phyloP scores from a whole-genome alignment of 202 grass and related monocot species.

The Eragrostis tef region DNA sequence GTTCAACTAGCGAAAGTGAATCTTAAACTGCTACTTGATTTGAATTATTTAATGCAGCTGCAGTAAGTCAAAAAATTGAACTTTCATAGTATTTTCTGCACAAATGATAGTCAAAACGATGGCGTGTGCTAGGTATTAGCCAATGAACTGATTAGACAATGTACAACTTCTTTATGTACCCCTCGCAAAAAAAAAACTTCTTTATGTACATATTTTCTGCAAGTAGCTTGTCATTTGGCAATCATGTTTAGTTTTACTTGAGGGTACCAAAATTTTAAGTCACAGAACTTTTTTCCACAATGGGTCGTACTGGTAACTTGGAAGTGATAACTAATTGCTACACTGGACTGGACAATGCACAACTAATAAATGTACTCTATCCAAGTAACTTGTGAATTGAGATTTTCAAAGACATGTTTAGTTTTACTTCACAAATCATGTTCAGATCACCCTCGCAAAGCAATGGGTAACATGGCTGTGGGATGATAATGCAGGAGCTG shows the following conservation, averaged over 20 bases:
- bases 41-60: constrained; percentile 17
- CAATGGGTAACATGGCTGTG: constrained; percentile 35
- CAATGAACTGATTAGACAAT: neutral
- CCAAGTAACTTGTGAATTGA: neutral
- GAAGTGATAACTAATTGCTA: neutral
- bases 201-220: neutral
- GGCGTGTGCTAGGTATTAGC: constrained; percentile 12
- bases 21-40: neutral
- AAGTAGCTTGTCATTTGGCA: neutral
- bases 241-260: neutral
- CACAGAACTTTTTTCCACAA: neutral
- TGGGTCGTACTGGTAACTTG: neutral
- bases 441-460: neutral
- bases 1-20: neutral
- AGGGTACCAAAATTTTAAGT: too few species aligned
- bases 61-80: neutral
- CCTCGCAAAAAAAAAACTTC: too few species aligned
- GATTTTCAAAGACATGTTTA: neutral
- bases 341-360: neutral
- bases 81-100: neutral
- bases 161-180: neutral
- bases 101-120: too few species aligned
- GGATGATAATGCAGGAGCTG: constrained; percentile 63
- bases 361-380: neutral
- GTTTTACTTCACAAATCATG: constrained; percentile 1